Conservation (phyloP, 2,329 filamentous ascomycete species). For the Cordyceps tenuipes region DNA sequence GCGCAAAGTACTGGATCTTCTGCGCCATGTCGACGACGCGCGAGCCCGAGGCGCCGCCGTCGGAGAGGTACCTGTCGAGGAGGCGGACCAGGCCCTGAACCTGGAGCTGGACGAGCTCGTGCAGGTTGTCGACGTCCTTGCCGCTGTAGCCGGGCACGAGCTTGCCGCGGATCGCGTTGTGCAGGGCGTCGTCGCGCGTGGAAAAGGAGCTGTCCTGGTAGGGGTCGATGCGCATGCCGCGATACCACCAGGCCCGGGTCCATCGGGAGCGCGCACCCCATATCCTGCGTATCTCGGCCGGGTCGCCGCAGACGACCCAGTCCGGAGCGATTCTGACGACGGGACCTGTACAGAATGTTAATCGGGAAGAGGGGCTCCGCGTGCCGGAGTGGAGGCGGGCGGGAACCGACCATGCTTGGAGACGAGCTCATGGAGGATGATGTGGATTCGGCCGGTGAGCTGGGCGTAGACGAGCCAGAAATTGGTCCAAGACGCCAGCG, state of each 20-base stretch:
- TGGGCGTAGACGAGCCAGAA: constrained; percentile 24
- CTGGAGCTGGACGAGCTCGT: constrained; percentile 34
- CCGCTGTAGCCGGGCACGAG: constrained; percentile 19
- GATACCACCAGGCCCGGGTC: constrained; percentile 30
- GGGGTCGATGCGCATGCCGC: constrained; percentile 41
- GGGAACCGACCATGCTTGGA: neutral
- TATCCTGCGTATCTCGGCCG: constrained; percentile 21
- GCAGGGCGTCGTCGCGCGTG: constrained; percentile 37
- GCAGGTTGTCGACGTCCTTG: constrained; percentile 23
- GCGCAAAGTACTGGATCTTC: constrained; percentile 43
- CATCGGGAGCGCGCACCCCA: constrained; percentile 21
- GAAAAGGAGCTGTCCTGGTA: constrained; percentile 42
- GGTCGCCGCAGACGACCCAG: constrained; percentile 23
- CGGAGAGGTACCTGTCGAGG: constrained; percentile 30
- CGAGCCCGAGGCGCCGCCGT: neutral
- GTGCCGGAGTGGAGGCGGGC: neutral
- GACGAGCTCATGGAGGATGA: neutral
- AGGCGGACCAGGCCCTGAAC: constrained; percentile 37
- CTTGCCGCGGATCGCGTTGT: constrained; percentile 30
- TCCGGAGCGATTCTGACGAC: constrained; percentile 22
- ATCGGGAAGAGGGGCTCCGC: neutral
- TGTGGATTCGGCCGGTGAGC: constrained; percentile 4
- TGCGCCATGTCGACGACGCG: constrained; percentile 33
- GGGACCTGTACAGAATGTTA: constrained; percentile 15
- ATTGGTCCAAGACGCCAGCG: constrained; percentile 20